Base-by-base conservation (phyloP, 1,139 yeast genomes). In the Torulaspora globosa region DNA sequence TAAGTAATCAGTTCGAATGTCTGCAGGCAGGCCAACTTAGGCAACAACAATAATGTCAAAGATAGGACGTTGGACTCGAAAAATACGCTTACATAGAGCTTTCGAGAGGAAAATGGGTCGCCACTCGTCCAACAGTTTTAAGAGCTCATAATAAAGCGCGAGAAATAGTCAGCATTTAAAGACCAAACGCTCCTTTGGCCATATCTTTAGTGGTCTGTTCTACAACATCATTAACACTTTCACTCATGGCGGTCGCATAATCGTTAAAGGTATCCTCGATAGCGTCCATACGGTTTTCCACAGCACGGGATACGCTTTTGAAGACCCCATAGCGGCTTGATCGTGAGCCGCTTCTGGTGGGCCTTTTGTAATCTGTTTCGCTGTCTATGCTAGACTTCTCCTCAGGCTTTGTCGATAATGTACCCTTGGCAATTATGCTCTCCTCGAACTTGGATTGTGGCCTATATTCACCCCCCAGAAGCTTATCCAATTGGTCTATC, bases 381-480 rank as follows among this genome's bases (percentile, higher is more conserved):
- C 52, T 56, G 7, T 41, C 34, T 2, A 28, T 41, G 19, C 34
- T 41, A 32, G 51, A 43, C 34, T 28, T 39, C 19, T 47, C 54
- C 11, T 54, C 55, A 5, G 62, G 56, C 36, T 56, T 57, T 10
- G 65, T 61, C 75, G 63, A 73, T 74, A 70, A 68, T 67, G 75
- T 76, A 51, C 82, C 82, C 60, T 64, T 66, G 0, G 89, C 84
- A 51, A 82, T 63, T 28, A 65, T 69, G 49, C 80, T 74, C 55
- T 84, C 92, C 24, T 71, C 70, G 46, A 73, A 72, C 51, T 77
- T 80, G 0, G 81, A 68, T 0, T 72, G 68, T 21, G 76, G 74
- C 57, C 87, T 71, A 47, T 73, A 76, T 1, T 79, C 80, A 0
- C 89, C 88, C 7, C 80, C 80, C 31, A 84, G 70, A 39, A 83